These are phyloP conservation scores for Halenospora varia DNA, from an alignment of 495 filamentous ascomycete species.

Conservation along the genomic window DNA sequence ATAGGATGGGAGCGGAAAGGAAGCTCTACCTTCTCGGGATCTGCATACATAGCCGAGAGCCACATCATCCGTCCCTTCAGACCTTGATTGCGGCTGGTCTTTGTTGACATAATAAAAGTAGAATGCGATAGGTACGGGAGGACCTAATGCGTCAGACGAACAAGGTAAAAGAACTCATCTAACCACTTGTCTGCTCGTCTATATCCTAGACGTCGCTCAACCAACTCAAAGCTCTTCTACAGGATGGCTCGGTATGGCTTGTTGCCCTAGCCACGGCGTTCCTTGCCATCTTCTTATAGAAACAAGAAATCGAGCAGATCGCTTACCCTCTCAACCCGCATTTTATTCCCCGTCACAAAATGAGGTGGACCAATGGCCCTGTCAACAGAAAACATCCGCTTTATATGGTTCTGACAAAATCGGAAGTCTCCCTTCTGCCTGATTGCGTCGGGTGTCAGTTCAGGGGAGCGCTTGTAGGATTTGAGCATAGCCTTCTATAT, in stretches of 20 bases:
- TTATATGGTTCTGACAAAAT: too few species aligned
- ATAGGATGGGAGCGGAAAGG: too few species aligned
- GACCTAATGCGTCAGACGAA: conserved; percentile 1
- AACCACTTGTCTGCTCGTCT: background rate
- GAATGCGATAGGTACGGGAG: background rate
- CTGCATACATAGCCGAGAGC: conserved; percentile 5
- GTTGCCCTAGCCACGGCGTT: conserved; percentile 1
- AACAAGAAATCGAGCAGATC: conserved; percentile 4
- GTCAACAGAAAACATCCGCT: background rate
- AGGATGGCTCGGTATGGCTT: conserved; percentile 7
- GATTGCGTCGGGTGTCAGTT: too few species aligned
- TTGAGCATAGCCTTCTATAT: too few species aligned
- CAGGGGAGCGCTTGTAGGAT: too few species aligned
- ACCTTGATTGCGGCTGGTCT: conserved; percentile 1
- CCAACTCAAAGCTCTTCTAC: conserved; percentile 9
- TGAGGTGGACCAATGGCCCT: background rate
- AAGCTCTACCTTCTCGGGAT: too few species aligned
- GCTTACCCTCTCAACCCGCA: conserved; percentile 5
- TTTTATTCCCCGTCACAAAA: conserved; percentile 7
- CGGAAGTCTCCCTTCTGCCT: too few species aligned
- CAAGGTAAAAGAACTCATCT: conserved; percentile 4
- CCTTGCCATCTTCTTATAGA: conserved; percentile 3
- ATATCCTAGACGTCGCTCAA: conserved; percentile 2
- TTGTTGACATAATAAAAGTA: background rate
- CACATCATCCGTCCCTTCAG: conserved; percentile 2